A percentile compares a stretch with the other conserved stretches of the same genome.
These are phyloP conservation scores for Microascus cirrosus DNA, from an alignment of 2,329 filamentous ascomycete genomes.

Conservation along the genomic window DNA sequence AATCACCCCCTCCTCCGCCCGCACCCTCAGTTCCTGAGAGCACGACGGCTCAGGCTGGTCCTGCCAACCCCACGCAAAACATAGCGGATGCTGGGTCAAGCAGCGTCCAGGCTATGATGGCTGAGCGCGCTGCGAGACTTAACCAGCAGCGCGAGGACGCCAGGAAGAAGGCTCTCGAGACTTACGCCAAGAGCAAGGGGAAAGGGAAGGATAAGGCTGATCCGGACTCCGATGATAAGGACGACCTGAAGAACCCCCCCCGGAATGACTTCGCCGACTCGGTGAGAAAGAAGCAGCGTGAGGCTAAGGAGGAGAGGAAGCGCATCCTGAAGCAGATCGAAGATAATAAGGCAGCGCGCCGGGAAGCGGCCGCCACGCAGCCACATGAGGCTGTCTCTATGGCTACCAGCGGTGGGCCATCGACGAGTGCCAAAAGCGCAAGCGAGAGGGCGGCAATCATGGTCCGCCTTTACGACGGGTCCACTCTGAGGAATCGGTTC, in stretches of 20 bases:
- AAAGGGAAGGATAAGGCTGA: slow-evolving; percentile 26
- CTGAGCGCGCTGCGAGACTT: slow-evolving; percentile 37
- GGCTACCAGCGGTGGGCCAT: slow-evolving; percentile 18
- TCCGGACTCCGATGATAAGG: slow-evolving; percentile 15
- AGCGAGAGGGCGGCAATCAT: slow-evolving; percentile 47
- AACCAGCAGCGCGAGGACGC: slow-evolving; percentile 28
- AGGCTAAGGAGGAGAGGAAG: slow-evolving; percentile 56
- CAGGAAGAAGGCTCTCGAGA: slow-evolving; percentile 30
- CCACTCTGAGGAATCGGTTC: slow-evolving; percentile 65
- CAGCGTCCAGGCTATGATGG: slow-evolving; percentile 24
- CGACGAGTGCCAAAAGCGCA: slow-evolving; percentile 18
- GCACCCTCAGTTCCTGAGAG: neutral
- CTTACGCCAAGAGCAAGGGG: slow-evolving; percentile 14
- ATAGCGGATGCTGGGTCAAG: neutral
- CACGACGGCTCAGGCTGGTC: neutral
- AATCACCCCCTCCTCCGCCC: neutral
- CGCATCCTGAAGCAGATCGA: slow-evolving; percentile 67
- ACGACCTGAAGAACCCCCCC: neutral
- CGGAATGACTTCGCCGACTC: slow-evolving; percentile 37
- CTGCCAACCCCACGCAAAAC: neutral
- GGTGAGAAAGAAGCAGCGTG: slow-evolving; percentile 51
- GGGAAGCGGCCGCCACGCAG: slow-evolving; percentile 35
- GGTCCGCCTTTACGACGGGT: slow-evolving; percentile 75
- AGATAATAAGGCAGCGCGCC: slow-evolving; percentile 61
- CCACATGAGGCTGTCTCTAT: slow-evolving; percentile 15